phyloP scores from a whole-genome alignment of 441 rosid species.

The Pelargonium citronellum region DNA sequence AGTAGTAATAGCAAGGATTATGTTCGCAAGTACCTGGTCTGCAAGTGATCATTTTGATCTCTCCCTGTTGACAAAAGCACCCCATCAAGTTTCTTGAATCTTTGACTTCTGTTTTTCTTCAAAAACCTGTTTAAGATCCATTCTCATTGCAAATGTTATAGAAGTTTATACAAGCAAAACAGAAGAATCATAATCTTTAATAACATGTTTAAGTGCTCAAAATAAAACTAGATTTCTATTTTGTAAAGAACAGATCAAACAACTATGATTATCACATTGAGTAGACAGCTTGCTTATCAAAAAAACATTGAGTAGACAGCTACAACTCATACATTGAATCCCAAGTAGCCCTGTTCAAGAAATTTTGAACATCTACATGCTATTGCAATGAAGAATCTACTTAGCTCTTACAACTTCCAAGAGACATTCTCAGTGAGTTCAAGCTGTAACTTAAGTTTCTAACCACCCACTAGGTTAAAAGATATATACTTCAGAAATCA shows the following conservation, averaged over 20 bases:
- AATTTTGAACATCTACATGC: neutral
- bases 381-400: neutral
- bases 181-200: neutral
- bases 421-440: conserved; percentile 3
- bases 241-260: neutral
- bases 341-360: neutral
- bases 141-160: neutral
- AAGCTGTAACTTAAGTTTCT: neutral
- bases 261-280: neutral
- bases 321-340: no score
- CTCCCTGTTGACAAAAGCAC: neutral
- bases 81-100: neutral
- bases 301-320: no score
- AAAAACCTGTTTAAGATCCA: neutral
- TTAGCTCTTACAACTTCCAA: conserved; percentile 1
- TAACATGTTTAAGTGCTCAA: neutral
- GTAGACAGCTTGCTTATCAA: no score
- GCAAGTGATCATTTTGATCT: neutral
- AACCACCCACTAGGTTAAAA: neutral
- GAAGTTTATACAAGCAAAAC: neutral
- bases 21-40: conserved; percentile 7
- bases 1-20: conserved; percentile 3
- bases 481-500: neutral
- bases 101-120: neutral
- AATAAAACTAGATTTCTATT: conserved; percentile 6